Evolutionary conservation across 495 filamentous ascomycete genomes (phyloP), one percentile per base, ranked within the genome.

Genomic region (Talaromyces stipitatus): DNA sequence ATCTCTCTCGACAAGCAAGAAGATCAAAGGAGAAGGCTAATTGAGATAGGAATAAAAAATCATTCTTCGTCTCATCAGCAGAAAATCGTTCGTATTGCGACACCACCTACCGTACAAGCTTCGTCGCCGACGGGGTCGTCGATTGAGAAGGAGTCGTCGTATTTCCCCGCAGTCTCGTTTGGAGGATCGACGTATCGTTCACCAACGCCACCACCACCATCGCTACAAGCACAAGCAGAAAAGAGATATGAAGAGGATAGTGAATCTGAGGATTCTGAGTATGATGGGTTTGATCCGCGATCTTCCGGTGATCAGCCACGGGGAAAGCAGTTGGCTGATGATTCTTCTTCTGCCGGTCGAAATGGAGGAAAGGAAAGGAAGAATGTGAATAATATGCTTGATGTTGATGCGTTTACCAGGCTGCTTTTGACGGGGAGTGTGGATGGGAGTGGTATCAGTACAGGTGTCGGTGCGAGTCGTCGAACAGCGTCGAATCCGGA

Each of bases 321-420:
- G 9, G 10, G 16, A 9, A 9, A 41, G n/a, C n/a, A 41, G 11
- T 52, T 12, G 29, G 16, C 12, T 28, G 12, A 30, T 9, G 5
- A 30, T 12, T 4, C 26, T 7, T 8, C 22, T 3, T 27, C 24
- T 24, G 7, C n/a, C 16, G 12, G 28, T 14, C 48, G 48, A 29
- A 22, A 24, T 26, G 50, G 27, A 41, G 36, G 36, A 41, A 41
- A 18, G 36, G 18, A 41, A 18, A 16, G 18, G 36, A 16, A 14
- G 36, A 41, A 41, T 8, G 4, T 9, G n/a, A 41, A 14, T 14
- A 71, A 73, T 20, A 67, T 73, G 1, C 66, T 86, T 47, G 82
- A 86, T 65, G 84, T 87, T 1, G 75, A 83, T 59, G 80, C 83
- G 4, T 86, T 86, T 60, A 78, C 79, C 60, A 71, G 79, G 58